Percentiles rank a stretch among this genome's conserved stretches.
Conservation (phyloP, 75 land plant genomes). For the Cupressus sempervirens region DNA sequence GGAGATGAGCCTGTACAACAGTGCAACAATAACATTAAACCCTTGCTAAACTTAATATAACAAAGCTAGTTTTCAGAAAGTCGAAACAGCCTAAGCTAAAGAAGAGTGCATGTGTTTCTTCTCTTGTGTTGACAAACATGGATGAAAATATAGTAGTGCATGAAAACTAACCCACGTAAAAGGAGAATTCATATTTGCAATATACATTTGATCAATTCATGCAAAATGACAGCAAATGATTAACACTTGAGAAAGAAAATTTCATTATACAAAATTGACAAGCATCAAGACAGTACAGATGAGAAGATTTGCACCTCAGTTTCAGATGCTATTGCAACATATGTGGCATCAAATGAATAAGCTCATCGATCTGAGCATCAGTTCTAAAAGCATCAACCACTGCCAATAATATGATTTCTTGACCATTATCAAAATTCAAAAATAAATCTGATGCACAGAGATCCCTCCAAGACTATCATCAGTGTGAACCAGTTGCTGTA, state of each 20-base stretch:
- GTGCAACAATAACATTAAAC: not conserved
- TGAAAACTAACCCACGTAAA: not conserved
- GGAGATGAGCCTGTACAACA: not conserved
- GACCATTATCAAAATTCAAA: slow-evolving; percentile 32
- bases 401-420: slow-evolving; percentile 41
- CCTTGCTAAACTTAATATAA: not conserved
- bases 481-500: not conserved
- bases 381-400: slow-evolving; percentile 37
- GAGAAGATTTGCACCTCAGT: slow-evolving; percentile 25
- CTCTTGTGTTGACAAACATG: not conserved
- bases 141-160: not conserved
- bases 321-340: slow-evolving; percentile 27
- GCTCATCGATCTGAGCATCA: slow-evolving; percentile 30
- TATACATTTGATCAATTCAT: not conserved
- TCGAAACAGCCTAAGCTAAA: not conserved
- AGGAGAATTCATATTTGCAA: not conserved
- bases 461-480: not conserved
- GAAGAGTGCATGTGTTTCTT: not conserved
- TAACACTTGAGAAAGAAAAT: not conserved
- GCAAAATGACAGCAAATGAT: not conserved
- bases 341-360: slow-evolving; percentile 36
- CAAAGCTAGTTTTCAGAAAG: not conserved
- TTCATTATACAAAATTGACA: not conserved
- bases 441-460: slow-evolving; percentile 37
- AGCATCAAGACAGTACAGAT: not conserved